Conservation (phyloP, 2,329 filamentous ascomycete genomes). For the Botrytis hyacinthi region DNA sequence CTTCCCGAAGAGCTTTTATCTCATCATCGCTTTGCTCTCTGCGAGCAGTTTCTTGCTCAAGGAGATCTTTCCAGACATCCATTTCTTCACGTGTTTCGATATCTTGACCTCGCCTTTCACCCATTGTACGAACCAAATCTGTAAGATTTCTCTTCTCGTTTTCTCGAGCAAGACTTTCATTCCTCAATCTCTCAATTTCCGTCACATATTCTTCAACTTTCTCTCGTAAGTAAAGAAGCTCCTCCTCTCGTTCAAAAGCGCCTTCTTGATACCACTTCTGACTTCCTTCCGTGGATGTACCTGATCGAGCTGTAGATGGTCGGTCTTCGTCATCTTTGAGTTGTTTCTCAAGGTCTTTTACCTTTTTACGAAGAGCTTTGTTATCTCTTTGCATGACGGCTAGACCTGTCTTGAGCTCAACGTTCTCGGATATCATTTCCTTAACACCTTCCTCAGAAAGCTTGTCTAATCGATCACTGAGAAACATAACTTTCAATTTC, state of each 20-base stretch:
- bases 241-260: constrained; percentile 72
- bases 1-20: constrained; percentile 77
- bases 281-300: constrained; percentile 55
- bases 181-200: constrained; percentile 77
- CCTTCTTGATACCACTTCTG: constrained; percentile 56
- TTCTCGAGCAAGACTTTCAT: constrained; percentile 75
- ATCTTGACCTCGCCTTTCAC: constrained; percentile 49
- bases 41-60: constrained; percentile 86
- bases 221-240: constrained; percentile 80
- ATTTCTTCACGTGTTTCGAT: constrained; percentile 58
- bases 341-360: constrained; percentile 84
- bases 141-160: constrained; percentile 83
- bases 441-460: constrained; percentile 94
- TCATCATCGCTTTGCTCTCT: constrained; percentile 91
- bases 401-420: constrained; percentile 88
- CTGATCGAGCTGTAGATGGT: constrained; percentile 58
- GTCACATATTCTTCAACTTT: constrained; percentile 79
- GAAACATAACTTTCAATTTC: constrained; percentile 95
- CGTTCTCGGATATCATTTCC: constrained; percentile 97
- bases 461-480: constrained; percentile 89
- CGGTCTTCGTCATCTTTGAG: constrained; percentile 63
- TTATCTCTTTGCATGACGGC: constrained; percentile 89
- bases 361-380: constrained; percentile 73
- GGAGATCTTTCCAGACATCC: constrained; percentile 92
- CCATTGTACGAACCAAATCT: constrained; percentile 70